phyloP scores from a whole-genome alignment of 805 yeast genomes.

The Blastobotrys muscicola region DNA sequence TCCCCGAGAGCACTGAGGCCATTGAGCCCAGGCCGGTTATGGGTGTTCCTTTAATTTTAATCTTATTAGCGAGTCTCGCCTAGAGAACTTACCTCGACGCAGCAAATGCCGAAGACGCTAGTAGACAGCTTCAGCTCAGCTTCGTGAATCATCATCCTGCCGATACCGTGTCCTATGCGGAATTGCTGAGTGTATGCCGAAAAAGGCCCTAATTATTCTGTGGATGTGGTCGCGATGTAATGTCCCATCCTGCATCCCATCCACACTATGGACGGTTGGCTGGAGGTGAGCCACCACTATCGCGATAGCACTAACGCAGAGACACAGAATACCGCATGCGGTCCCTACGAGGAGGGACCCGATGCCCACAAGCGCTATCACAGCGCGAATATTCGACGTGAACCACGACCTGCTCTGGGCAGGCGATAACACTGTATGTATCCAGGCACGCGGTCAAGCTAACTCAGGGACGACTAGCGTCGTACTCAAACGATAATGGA shows the following conservation, averaged over 20 bases:
- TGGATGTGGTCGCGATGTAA: neutral
- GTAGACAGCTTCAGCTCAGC: conserved; percentile 8
- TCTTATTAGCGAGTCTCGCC: neutral
- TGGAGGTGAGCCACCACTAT: conserved; percentile 9
- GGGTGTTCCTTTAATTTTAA: conserved; percentile 10
- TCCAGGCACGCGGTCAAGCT: neutral
- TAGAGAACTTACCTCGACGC: conserved; percentile 13
- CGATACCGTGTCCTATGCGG: too few species aligned
- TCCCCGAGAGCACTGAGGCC: conserved; percentile 12
- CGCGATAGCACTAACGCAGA: conserved; percentile 4
- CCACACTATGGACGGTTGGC: conserved; percentile 15
- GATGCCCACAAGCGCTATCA: conserved; percentile 12
- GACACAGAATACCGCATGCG: conserved; percentile 14
- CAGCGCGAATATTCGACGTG: conserved; percentile 48
- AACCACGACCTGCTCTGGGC: conserved; percentile 76
- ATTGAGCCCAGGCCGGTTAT: conserved; percentile 19
- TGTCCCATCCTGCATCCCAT: neutral
- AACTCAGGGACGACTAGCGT: conserved; percentile 30
- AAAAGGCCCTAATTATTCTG: too few species aligned
- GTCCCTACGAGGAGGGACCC: conserved; percentile 12
- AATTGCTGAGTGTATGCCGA: too few species aligned
- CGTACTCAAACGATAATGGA: conserved; percentile 35
- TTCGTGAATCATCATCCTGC: neutral
- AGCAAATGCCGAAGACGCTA: conserved; percentile 19
- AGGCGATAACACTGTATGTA: conserved; percentile 55